Evolutionary conservation across 1,284 basidiomycete genomes (phyloP), one percentile per base, ranked within the genome.

Genomic region (Exsudoporus floridanus): DNA sequence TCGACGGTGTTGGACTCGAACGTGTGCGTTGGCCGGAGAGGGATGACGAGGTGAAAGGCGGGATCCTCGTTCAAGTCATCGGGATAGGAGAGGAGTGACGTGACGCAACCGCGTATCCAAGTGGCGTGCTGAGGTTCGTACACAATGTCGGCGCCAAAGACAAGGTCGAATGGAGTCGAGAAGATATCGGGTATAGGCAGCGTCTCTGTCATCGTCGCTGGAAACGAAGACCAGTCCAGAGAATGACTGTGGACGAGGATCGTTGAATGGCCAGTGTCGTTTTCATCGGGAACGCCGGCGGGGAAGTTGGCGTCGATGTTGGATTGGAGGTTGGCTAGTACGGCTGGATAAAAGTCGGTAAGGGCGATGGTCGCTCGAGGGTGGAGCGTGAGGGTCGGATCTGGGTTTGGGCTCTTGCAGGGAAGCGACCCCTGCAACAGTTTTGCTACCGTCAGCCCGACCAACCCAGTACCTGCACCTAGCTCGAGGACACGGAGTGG

Each of bases 391-490:
- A 5, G 12, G n/a, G 27, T 31, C 5, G 34, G 18, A 8, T 39
- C 23, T n/a, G 34, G 7, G 8, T 34, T 21, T 47, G 41, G 12
- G n/a, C 14, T n/a, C 28, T 46, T 41, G 47, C 33, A 40, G 48
- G 31, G 34, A 50, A 48, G 46, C 10, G 34, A 57, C 1, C 42
- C 45, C 33, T 77, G 59, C 36, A 85, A 69, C 0, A 86, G 56
- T 48, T 81, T 82, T 28, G 78, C 82, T 2, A 82, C 67, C 5
- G 80, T 77, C n/a, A 93, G 69, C 52, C 86, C 84, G n/a, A 93
- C 84, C 8, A 95, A 75, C 0, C 93, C 93, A 0, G 94, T 96
- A 0, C 93, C 93, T 0, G 93, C 88, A 5, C 93, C 93, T 0
- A 96, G 78, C 69, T 95, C 93, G 13, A 96, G 76, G 16, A 91